Percentiles rank a stretch among this genome's conserved stretches.
phyloP scores from a whole-genome alignment of 352 stramenopile genomes.

The Phytophthora vignae region DNA sequence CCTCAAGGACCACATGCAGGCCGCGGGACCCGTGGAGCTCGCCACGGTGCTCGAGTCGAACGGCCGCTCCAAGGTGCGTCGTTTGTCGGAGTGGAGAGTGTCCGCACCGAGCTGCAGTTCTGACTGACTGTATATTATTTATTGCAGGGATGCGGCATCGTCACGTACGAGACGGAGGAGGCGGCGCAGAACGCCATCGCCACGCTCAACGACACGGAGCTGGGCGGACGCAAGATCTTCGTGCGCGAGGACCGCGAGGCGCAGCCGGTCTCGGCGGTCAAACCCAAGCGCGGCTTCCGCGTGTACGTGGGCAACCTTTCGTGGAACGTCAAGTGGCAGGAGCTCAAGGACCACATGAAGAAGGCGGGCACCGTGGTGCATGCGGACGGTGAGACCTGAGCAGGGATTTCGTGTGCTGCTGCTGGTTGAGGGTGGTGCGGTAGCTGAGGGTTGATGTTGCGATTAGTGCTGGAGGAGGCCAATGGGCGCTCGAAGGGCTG shows the following conservation, averaged over 20 bases:
- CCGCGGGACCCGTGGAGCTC: conserved; percentile 70
- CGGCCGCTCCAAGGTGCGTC: conserved; percentile 80
- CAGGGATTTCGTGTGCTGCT: background rate
- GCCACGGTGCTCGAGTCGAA: conserved; percentile 70
- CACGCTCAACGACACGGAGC: conserved; percentile 91
- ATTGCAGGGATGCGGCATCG: conserved; percentile 92
- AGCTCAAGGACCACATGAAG: conserved; percentile 97
- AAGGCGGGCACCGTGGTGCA: conserved; percentile 83
- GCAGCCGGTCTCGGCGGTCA: conserved; percentile 23
- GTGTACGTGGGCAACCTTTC: conserved; percentile 93
- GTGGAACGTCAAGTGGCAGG: conserved; percentile 94
- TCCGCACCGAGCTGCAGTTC: background rate
- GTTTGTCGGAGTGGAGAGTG: background rate
- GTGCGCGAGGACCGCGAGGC: conserved; percentile 94
- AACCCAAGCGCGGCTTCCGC: conserved; percentile 56
- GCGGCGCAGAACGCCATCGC: conserved; percentile 87
- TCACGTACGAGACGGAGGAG: conserved; percentile 90
- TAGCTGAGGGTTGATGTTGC: conserved; percentile 3
- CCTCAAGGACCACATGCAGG: conserved; percentile 86
- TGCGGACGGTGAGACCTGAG: conserved; percentile 58
- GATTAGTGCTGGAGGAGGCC: conserved; percentile 74
- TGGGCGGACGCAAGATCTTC: conserved; percentile 94
- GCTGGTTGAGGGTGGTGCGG: background rate
- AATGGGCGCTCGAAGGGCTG: conserved; percentile 93
- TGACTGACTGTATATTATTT: conserved; percentile 7